phyloP scores from a whole-genome alignment of 345 rosid genomes.

The Camelina neglecta region DNA sequence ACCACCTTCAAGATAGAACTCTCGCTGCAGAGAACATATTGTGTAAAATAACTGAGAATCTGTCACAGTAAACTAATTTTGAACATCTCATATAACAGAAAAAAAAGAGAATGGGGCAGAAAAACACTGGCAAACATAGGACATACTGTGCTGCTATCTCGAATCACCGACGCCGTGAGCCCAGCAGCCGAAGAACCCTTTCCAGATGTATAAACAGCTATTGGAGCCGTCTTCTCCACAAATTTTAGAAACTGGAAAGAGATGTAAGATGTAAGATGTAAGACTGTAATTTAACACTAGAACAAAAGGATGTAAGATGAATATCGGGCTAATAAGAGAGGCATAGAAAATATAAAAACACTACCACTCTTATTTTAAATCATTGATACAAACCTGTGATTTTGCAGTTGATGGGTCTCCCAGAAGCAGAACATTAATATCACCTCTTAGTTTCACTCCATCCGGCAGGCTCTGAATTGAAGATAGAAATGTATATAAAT shows the following conservation, averaged over 20 bases:
- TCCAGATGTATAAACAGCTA: constrained; percentile 96
- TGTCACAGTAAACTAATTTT: not conserved
- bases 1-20: constrained; percentile 99
- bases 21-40: constrained; percentile 61
- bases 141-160: constrained; percentile 83
- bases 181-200: constrained; percentile 99
- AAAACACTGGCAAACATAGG: constrained; percentile 15
- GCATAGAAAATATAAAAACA: not conserved
- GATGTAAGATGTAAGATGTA: not conserved
- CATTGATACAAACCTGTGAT: constrained; percentile 67
- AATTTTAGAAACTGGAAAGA: constrained; percentile 82
- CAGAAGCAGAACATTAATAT: constrained; percentile 88
- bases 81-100: not conserved
- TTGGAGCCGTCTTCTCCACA: constrained; percentile 96
- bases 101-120: constrained; percentile 4
- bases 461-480: constrained; percentile 73
- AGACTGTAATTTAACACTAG: constrained; percentile 5
- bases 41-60: constrained; percentile 28
- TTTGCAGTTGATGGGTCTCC: constrained; percentile 99
- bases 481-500: not conserved
- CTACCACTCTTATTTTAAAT: not conserved
- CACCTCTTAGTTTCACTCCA: constrained; percentile 95
- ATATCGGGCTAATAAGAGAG: not conserved
- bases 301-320: not conserved
- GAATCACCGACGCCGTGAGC: constrained; percentile 94